Conservation (phyloP, 768 basidiomycete species). For the Tephrocybe sp. region DNA sequence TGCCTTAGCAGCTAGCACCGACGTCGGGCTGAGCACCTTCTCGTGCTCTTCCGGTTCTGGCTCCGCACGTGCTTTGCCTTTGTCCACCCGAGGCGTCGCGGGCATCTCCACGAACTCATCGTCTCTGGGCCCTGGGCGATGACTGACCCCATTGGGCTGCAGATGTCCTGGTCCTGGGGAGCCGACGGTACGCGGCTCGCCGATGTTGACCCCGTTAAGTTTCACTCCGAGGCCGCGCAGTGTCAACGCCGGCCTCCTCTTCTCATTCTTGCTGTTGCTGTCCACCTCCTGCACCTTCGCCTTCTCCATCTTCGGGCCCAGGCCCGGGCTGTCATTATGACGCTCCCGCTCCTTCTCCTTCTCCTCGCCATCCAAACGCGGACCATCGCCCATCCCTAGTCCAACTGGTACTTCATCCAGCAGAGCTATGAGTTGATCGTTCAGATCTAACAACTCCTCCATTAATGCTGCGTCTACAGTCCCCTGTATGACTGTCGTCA, state of each 20-base stretch:
- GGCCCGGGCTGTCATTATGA: too few relatives aligned
- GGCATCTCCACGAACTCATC: slow-evolving; percentile 36
- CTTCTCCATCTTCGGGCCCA: too few relatives aligned
- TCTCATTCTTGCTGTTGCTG: too few relatives aligned
- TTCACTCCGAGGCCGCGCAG: slow-evolving; percentile 44
- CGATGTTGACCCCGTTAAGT: slow-evolving; percentile 22
- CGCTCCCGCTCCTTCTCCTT: too few relatives aligned
- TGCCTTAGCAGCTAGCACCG: slow-evolving; percentile 36
- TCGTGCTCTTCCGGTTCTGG: slow-evolving; percentile 67
- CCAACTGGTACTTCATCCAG: slow-evolving; percentile 44
- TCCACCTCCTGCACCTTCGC: too few relatives aligned
- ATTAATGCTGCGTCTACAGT: slow-evolving; percentile 58
- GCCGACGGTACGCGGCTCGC: slow-evolving; percentile 9
- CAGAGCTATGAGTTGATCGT: slow-evolving; percentile 64
- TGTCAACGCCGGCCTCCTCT: slow-evolving; percentile 31
- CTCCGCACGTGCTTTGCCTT: slow-evolving; percentile 74
- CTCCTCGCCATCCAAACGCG: too few relatives aligned
- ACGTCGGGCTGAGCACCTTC: slow-evolving; percentile 71
- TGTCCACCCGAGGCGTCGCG: slow-evolving; percentile 67
- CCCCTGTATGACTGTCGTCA: slow-evolving; percentile 51
- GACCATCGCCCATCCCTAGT: too few relatives aligned
- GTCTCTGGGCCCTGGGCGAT: slow-evolving; percentile 14
- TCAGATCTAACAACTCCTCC: slow-evolving; percentile 66
- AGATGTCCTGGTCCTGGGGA: slow-evolving; percentile 11
- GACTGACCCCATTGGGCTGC: slow-evolving; percentile 8